Evolutionary conservation across 2,329 filamentous ascomycete genomes (phyloP), one percentile per base, ranked within the genome.

Genomic region (Basipetospora chlamydospora): DNA sequence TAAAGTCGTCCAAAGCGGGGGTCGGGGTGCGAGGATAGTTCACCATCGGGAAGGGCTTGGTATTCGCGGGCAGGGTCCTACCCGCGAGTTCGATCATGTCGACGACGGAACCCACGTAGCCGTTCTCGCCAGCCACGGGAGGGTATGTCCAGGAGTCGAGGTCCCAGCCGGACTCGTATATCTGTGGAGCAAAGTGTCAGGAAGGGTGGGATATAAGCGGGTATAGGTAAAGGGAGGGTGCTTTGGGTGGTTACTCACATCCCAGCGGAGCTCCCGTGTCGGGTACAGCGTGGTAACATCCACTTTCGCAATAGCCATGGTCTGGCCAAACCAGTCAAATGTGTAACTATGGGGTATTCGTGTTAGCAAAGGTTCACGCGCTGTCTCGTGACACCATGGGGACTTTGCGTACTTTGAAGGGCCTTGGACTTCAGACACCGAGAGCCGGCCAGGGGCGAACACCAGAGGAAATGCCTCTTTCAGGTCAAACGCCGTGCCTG

Each of bases 61-160:
- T 13, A 12, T 18, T 31, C n/a, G n/a, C n/a, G n/a, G 16, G 12
- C 23, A 26, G 36, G 29, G 10, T 17, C 17, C 13, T 38, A 15
- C 2, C 21, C 28, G 15, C 18, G n/a, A 38, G 20, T 16, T 39
- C 31, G 25, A 15, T 15, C 25, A 30, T 52, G 11, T 44, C 47
- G 41, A 43, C 28, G 3, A 58, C 58, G 1, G 60, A 57, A 15
- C 63, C 63, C 33, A 67, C 44, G 37, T 55, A 66, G n/a, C 55
- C 55, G 10, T 49, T 48, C 35, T 55, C 33, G 15, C 59, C 60
- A 3, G 53, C 42, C 4, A 50, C 43, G 0, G 55, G 61, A 4
- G 63, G 63, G 34, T 62, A 63, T 8, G 48, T 39, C 63, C 62
- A 66, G 25, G 57, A 45, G 2, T 44, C 42, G 38, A 64, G 58